Percentiles rank a stretch among this genome's conserved stretches.
Evolutionary conservation across 2,329 filamentous ascomycete genomes (phyloP).

Genomic region (Onygenales sp.): DNA sequence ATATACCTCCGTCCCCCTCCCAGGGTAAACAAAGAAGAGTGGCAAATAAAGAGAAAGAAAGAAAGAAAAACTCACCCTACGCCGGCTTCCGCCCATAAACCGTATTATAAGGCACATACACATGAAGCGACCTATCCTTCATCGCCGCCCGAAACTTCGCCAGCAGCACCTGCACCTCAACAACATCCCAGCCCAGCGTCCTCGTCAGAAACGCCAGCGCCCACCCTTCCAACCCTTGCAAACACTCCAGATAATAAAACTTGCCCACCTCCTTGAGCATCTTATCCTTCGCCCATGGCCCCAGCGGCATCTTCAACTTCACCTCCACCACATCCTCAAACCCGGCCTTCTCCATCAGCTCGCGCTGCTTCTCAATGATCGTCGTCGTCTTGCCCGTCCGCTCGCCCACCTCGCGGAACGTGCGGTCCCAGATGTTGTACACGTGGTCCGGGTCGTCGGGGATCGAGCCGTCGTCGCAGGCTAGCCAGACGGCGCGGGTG

Average conservation of each 20-base stretch:
- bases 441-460: slow-evolving; percentile 15
- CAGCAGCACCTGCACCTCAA: slow-evolving; percentile 38
- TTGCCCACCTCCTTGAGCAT: slow-evolving; percentile 38
- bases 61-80: no score
- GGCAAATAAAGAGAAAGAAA: no score
- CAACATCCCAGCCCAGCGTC: slow-evolving; percentile 32
- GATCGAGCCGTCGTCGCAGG: slow-evolving; percentile 46
- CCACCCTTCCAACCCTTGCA: slow-evolving; percentile 33
- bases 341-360: slow-evolving; percentile 43
- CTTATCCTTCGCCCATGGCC: slow-evolving; percentile 42
- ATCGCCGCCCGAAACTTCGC: slow-evolving; percentile 34
- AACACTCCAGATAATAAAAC: slow-evolving; percentile 39
- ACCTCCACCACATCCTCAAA: slow-evolving; percentile 48
- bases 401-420: slow-evolving; percentile 25
- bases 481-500: slow-evolving; percentile 35
- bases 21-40: no score
- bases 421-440: slow-evolving; percentile 14
- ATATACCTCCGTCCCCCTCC: no score
- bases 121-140: slow-evolving; percentile 29
- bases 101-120: slow-evolving; percentile 30
- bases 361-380: slow-evolving; percentile 24
- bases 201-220: slow-evolving; percentile 30
- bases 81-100: slow-evolving; percentile 21
- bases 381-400: slow-evolving; percentile 1
- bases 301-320: slow-evolving; percentile 44